phyloP scores from a whole-genome alignment of 257 asterid species.

The Echites panduratus region DNA sequence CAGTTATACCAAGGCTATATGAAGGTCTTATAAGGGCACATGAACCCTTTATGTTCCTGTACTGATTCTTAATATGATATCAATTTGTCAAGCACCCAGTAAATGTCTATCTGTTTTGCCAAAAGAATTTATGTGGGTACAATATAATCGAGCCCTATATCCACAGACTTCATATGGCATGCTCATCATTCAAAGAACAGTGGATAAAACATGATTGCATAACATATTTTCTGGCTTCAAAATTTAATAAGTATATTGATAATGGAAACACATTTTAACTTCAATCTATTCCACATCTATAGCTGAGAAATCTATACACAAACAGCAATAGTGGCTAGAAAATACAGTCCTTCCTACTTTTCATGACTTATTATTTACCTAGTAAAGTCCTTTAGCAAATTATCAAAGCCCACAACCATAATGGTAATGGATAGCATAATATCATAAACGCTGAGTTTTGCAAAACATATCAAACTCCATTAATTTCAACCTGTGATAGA shows the following conservation, averaged over 20 bases:
- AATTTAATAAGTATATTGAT: constrained; percentile 2
- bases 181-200: not conserved
- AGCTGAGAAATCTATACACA: not conserved
- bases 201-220: not conserved
- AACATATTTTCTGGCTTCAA: not conserved
- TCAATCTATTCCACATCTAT: not conserved
- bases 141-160: not conserved
- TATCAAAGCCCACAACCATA: not conserved
- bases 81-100: not conserved
- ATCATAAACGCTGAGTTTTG: not conserved
- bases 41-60: not conserved
- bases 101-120: not conserved
- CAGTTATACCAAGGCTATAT: not conserved
- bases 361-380: not conserved
- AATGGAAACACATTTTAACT: not conserved
- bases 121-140: not conserved
- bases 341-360: not conserved
- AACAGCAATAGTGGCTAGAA: not conserved
- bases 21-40: not conserved
- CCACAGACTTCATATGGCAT: not conserved
- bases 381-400: not conserved
- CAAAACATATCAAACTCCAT: constrained; percentile 10
- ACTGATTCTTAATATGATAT: not conserved
- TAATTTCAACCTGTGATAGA: constrained; percentile 66
- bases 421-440: not conserved